These are phyloP conservation scores for Patellifolia procumbens DNA, from an alignment of 179 eudicot genomes.

Conservation along the genomic window DNA sequence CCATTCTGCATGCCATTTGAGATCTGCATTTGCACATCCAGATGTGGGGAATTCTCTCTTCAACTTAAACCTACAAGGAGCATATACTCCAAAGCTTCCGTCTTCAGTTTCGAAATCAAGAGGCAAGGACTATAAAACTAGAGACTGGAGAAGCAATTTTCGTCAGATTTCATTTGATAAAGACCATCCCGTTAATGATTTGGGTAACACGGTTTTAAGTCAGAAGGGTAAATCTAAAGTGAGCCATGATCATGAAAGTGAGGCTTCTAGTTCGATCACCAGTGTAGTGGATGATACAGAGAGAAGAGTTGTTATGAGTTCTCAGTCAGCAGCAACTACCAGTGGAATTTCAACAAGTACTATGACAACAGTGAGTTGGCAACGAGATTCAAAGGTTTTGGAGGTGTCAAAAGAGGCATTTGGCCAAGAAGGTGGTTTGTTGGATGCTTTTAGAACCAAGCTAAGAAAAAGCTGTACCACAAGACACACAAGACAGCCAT, in stretches of 20 bases:
- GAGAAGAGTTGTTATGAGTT: slow-evolving; percentile 23
- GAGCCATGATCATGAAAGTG: slow-evolving; percentile 20
- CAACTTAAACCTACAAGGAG: slow-evolving; percentile 30
- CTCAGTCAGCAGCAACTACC: slow-evolving; percentile 25
- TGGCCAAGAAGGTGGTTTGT: slow-evolving; percentile 37
- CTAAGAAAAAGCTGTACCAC: slow-evolving; percentile 57
- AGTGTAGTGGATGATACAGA: slow-evolving; percentile 18
- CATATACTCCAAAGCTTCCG: slow-evolving; percentile 52
- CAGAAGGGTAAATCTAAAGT: slow-evolving; percentile 25
- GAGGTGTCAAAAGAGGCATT: slow-evolving; percentile 9
- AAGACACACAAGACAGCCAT: slow-evolving; percentile 53
- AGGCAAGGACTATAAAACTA: slow-evolving; percentile 49
- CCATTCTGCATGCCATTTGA: slow-evolving; percentile 46
- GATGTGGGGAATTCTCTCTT: slow-evolving; percentile 32
- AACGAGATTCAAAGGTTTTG: slow-evolving; percentile 3
- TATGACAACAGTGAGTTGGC: slow-evolving; percentile 33
- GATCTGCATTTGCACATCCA: slow-evolving; percentile 44
- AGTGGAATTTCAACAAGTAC: slow-evolving; percentile 35
- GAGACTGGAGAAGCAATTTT: slow-evolving; percentile 27
- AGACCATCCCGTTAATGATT: slow-evolving; percentile 39
- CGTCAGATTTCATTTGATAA: slow-evolving; percentile 23
- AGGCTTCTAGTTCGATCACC: slow-evolving; percentile 25
- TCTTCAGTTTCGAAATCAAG: slow-evolving; percentile 60
- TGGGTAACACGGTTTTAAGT: slow-evolving; percentile 31
- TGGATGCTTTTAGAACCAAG: slow-evolving; percentile 40